Conservation (phyloP, 2,329 filamentous ascomycete species). For the Colletotrichum somersetense region DNA sequence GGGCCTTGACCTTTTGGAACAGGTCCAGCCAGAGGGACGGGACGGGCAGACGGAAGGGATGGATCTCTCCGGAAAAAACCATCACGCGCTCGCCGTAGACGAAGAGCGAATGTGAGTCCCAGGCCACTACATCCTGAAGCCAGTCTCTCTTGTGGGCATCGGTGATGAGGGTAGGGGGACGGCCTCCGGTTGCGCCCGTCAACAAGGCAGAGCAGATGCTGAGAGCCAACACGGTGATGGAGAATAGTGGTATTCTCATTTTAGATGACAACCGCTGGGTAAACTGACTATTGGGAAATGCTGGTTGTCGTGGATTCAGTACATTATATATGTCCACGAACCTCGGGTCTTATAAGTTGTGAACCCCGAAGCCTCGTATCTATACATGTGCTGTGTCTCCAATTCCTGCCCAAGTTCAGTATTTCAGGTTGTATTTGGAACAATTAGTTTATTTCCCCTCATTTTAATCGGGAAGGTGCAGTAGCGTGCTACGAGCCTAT, state of each 20-base stretch:
- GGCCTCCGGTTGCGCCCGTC: constrained; percentile 37
- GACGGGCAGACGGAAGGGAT: constrained; percentile 70
- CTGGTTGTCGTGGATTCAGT: not conserved
- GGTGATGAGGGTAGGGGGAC: constrained; percentile 42
- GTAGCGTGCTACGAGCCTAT: not conserved
- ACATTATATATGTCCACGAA: not conserved
- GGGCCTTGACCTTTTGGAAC: constrained; percentile 84
- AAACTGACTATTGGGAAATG: not conserved
- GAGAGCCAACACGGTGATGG: constrained; percentile 34
- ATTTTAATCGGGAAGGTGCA: not conserved
- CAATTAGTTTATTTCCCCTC: not conserved
- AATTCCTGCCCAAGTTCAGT: not conserved
- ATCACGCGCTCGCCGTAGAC: constrained; percentile 77
- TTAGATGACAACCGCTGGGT: not conserved
- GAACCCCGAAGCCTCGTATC: not conserved
- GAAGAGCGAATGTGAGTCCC: constrained; percentile 79
- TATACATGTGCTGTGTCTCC: not conserved
- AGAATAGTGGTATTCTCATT: constrained; percentile 44
- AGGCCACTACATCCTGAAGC: constrained; percentile 67
- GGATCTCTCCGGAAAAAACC: constrained; percentile 80
- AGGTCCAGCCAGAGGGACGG: constrained; percentile 73
- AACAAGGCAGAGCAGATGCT: constrained; percentile 41
- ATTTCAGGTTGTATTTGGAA: not conserved
- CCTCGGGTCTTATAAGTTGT: not conserved
- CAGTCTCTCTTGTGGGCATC: constrained; percentile 45